Conservation (phyloP, 495 filamentous ascomycete species). For the Aspergillus panamensis region DNA sequence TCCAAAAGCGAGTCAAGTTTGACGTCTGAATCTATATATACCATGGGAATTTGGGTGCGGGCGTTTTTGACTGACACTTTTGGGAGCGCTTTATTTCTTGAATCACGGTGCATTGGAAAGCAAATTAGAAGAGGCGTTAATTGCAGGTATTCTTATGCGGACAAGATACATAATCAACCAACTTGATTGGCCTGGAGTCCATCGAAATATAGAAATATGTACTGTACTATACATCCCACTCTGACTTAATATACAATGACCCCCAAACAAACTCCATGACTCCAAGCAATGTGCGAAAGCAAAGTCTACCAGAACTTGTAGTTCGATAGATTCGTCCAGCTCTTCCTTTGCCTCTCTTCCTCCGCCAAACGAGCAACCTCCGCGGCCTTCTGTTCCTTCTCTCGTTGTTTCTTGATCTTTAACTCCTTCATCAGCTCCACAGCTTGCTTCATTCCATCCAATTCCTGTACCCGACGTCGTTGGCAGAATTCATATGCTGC, state of each 20-base stretch:
- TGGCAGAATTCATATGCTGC: slow-evolving; percentile 79
- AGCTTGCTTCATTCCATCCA: slow-evolving; percentile 71
- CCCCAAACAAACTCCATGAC: slow-evolving; percentile 37
- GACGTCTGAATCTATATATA: slow-evolving; percentile 24
- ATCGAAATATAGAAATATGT: slow-evolving; percentile 21
- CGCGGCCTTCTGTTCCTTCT: slow-evolving; percentile 57
- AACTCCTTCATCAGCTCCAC: slow-evolving; percentile 76
- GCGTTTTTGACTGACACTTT: slow-evolving; percentile 1
- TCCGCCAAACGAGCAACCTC: slow-evolving; percentile 39
- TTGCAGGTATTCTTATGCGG: slow-evolving; percentile 6
- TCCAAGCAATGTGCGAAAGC: slow-evolving; percentile 26
- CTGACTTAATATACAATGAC: slow-evolving; percentile 34
- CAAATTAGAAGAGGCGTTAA: slow-evolving; percentile 13
- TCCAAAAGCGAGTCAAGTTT: slow-evolving; percentile 47
- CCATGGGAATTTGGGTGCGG: neutral
- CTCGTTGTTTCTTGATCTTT: slow-evolving; percentile 62
- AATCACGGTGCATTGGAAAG: neutral
- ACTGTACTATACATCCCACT: slow-evolving; percentile 24
- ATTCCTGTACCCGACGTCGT: slow-evolving; percentile 63
- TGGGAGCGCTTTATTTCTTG: neutral
- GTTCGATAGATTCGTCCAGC: slow-evolving; percentile 48
- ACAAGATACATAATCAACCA: neutral
- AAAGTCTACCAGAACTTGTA: slow-evolving; percentile 47
- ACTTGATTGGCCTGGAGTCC: slow-evolving; percentile 9
- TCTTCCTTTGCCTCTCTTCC: slow-evolving; percentile 52